Evolutionary conservation across 805 yeast species (phyloP).

Genomic region (Wickerhamiella occidentalis): DNA sequence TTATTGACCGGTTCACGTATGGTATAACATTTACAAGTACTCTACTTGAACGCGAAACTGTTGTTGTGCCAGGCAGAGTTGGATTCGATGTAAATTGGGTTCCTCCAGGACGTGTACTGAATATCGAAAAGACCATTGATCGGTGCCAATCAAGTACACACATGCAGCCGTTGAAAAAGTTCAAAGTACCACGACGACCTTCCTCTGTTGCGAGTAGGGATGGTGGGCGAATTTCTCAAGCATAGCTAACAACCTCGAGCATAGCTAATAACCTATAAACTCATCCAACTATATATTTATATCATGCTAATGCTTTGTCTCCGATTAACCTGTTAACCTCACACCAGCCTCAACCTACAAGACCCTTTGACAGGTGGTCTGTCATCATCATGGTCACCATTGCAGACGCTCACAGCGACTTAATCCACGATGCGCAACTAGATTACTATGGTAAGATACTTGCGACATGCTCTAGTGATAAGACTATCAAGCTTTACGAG

Average conservation of each 20-base stretch:
- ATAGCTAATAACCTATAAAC: too few relatives aligned
- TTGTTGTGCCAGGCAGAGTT: not conserved
- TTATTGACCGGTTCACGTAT: not conserved
- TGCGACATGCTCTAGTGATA: slow-evolving; percentile 94
- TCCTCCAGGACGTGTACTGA: not conserved
- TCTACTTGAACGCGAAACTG: not conserved
- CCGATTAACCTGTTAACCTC: too few relatives aligned
- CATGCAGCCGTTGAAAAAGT: not conserved
- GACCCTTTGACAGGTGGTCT: too few relatives aligned
- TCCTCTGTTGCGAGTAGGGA: too few relatives aligned
- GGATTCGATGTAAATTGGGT: not conserved
- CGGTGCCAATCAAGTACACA: not conserved
- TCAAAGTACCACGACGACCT: too few relatives aligned
- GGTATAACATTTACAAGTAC: not conserved
- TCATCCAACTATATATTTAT: too few relatives aligned
- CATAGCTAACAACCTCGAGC: too few relatives aligned
- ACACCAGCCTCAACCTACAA: too few relatives aligned
- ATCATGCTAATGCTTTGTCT: too few relatives aligned
- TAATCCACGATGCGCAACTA: slow-evolving; percentile 91
- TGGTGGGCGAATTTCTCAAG: too few relatives aligned
- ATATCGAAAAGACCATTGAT: not conserved
- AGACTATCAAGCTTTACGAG: slow-evolving; percentile 87
- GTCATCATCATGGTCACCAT: slow-evolving; percentile 49
- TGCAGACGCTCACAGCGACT: slow-evolving; percentile 81
- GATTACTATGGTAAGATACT: slow-evolving; percentile 93